A percentile compares a stretch with the other conserved stretches of the same genome.
Conservation (phyloP, 2,329 filamentous ascomycete species). For the Beauveria rudraprayagi region DNA sequence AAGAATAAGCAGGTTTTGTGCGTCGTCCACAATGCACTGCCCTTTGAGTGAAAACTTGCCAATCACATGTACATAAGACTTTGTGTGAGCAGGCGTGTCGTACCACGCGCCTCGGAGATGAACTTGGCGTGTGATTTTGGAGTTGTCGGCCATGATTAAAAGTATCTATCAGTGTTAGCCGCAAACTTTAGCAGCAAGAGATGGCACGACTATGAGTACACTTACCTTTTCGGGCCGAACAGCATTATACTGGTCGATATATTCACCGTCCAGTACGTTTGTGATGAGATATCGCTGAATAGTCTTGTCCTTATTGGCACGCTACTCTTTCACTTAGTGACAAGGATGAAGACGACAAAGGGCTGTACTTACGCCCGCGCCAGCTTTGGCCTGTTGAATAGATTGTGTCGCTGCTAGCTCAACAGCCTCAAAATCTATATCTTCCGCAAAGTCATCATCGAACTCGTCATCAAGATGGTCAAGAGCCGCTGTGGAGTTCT, state of each 20-base stretch:
- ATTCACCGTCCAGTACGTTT: constrained; percentile 62
- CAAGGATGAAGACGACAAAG: constrained; percentile 19
- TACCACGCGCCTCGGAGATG: constrained; percentile 80
- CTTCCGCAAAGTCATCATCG: constrained; percentile 52
- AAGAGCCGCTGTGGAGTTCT: not conserved
- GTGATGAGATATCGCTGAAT: constrained; percentile 85
- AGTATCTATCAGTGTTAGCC: constrained; percentile 52
- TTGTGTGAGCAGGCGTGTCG: constrained; percentile 65
- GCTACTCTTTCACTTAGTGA: constrained; percentile 61
- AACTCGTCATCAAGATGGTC: constrained; percentile 24
- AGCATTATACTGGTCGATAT: constrained; percentile 54
- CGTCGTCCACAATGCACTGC: constrained; percentile 75
- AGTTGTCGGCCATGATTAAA: constrained; percentile 71
- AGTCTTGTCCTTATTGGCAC: constrained; percentile 56
- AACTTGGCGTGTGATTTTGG: constrained; percentile 57
- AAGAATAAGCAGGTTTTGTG: constrained; percentile 75
- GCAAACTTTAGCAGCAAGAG: no score
- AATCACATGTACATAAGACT: constrained; percentile 79
- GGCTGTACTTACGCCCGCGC: constrained; percentile 30
- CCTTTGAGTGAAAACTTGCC: constrained; percentile 63
- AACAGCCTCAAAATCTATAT: constrained; percentile 69
- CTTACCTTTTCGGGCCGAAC: constrained; percentile 63
- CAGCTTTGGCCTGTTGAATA: constrained; percentile 23
- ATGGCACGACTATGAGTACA: not conserved
- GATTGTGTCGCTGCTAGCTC: constrained; percentile 68